Evolutionary conservation across 2,329 filamentous ascomycete genomes (phyloP).

Genomic region (Colletotrichum ledebouriae): DNA sequence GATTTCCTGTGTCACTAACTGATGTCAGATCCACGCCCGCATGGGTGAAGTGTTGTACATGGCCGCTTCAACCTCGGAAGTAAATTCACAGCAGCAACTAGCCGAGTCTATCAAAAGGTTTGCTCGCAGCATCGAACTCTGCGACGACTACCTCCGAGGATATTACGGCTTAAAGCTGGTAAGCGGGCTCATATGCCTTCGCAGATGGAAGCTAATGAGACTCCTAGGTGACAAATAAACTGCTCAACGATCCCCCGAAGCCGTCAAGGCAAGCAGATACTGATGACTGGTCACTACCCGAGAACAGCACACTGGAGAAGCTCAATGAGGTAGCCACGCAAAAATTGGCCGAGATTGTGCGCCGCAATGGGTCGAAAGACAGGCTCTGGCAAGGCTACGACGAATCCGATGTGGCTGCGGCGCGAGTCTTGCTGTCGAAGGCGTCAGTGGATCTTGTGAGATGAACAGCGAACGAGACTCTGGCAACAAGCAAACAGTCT

Average conservation of each 20-base stretch:
- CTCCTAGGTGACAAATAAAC: constrained; percentile 62
- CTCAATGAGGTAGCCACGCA: constrained; percentile 80
- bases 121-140: constrained; percentile 91
- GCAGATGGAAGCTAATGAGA: constrained; percentile 4
- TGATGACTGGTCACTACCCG: constrained; percentile 67
- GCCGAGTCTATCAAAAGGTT: constrained; percentile 86
- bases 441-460: constrained; percentile 60
- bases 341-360: constrained; percentile 83
- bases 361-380: constrained; percentile 71
- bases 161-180: constrained; percentile 92
- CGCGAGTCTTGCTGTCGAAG: constrained; percentile 74
- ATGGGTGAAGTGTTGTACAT: constrained; percentile 88
- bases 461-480: constrained; percentile 46
- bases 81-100: constrained; percentile 66
- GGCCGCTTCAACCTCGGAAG: constrained; percentile 64
- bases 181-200: constrained; percentile 47
- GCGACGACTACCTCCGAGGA: constrained; percentile 90
- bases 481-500: constrained; percentile 10
- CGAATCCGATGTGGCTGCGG: constrained; percentile 78
- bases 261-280: constrained; percentile 60
- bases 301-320: constrained; percentile 71
- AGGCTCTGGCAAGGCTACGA: constrained; percentile 81
- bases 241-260: constrained; percentile 61
- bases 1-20: constrained; percentile 3
- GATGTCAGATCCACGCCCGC: constrained; percentile 82